Evolutionary conservation across 208 protist genomes (phyloP).

Genomic region (Naegleria fowleri): DNA sequence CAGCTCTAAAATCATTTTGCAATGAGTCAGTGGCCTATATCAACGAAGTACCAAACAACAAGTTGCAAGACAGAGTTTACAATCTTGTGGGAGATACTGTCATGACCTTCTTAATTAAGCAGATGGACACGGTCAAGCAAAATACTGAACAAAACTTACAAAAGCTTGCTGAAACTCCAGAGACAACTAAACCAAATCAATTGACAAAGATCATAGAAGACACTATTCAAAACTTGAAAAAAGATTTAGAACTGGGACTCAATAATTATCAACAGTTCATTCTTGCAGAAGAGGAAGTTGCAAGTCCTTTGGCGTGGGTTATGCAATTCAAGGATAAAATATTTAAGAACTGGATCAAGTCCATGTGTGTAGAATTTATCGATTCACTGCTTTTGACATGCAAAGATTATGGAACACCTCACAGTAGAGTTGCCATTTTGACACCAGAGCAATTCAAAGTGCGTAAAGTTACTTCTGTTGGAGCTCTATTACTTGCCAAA

Average conservation of each 20-base stretch:
- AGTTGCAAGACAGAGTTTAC: background rate
- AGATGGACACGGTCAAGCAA: background rate
- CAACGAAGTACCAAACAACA: background rate
- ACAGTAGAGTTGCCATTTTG: background rate
- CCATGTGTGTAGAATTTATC: background rate
- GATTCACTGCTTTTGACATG: background rate
- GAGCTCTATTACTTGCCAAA: background rate
- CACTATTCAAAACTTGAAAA: background rate
- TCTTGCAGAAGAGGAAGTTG: background rate
- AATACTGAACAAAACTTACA: background rate
- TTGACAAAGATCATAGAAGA: background rate
- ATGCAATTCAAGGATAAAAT: background rate
- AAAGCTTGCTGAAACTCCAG: background rate
- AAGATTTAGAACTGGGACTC: background rate
- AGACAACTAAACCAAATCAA: background rate
- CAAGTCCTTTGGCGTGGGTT: background rate
- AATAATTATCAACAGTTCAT: background rate
- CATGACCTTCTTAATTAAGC: background rate
- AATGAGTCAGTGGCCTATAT: background rate
- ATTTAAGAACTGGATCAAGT: background rate
- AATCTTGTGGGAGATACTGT: background rate
- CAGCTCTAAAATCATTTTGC: background rate
- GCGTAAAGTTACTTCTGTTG: background rate
- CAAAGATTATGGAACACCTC: background rate
- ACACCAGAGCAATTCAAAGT: background rate